Percentiles rank a stretch among this genome's conserved stretches.
Conservation (phyloP, 495 filamentous ascomycete species). For the Aspergillus heteromorphus region DNA sequence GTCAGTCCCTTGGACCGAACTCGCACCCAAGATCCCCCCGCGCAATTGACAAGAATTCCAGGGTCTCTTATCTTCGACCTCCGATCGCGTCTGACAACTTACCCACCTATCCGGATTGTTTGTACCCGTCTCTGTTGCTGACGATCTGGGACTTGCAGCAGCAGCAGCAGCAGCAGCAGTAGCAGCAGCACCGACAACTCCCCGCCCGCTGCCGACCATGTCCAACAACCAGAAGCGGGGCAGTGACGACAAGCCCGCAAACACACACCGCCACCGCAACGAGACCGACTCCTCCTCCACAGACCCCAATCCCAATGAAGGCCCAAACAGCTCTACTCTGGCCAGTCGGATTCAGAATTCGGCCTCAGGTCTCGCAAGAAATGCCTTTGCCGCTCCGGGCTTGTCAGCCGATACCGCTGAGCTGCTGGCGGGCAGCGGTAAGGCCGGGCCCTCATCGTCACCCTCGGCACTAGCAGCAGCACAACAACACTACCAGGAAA, state of each 20-base stretch:
- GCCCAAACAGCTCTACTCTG: constrained; percentile 19
- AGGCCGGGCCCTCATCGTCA: constrained; percentile 17
- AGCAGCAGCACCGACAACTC: constrained; percentile 3
- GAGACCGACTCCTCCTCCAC: constrained; percentile 4
- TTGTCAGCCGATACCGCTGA: constrained; percentile 21
- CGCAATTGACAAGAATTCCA: not conserved
- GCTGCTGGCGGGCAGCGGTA: constrained; percentile 23
- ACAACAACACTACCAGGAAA: constrained; percentile 12
- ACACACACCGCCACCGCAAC: constrained; percentile 6
- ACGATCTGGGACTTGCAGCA: not conserved
- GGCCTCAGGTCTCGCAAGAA: constrained; percentile 30
- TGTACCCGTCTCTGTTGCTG: not conserved
- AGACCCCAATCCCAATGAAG: constrained; percentile 3
- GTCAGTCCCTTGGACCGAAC: constrained; percentile 17
- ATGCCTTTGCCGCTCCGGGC: constrained; percentile 22
- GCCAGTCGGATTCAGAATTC: constrained; percentile 36
- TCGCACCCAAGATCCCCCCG: not conserved
- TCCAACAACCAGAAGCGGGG: constrained; percentile 21
- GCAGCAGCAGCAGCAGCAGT: not conserved
- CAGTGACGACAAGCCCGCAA: constrained; percentile 12
- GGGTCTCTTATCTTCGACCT: not conserved
- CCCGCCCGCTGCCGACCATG: constrained; percentile 7
- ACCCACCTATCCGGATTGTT: not conserved
- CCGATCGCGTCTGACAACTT: not conserved
- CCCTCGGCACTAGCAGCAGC: constrained; percentile 15